Evolutionary conservation across 106 monocot species (phyloP).

Genomic region (Acorus gramineus): DNA sequence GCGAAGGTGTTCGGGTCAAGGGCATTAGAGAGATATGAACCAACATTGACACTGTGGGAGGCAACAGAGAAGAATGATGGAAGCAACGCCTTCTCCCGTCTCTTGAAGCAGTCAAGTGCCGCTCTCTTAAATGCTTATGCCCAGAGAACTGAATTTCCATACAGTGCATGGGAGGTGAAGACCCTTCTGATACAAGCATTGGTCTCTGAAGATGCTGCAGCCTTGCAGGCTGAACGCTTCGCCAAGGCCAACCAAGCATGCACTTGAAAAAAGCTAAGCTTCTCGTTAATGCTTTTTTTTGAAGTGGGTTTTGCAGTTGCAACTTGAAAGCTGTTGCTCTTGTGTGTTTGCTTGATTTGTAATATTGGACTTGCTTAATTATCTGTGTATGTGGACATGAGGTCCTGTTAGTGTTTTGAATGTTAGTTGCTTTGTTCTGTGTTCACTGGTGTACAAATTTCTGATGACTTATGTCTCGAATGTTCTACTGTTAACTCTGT

Average conservation of each 20-base stretch:
- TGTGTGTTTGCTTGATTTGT: too few relatives aligned
- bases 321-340: slow-evolving; percentile 5
- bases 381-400: too few relatives aligned
- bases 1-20: slow-evolving; percentile 81
- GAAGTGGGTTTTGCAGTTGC: neutral
- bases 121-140: slow-evolving; percentile 85
- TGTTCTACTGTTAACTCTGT: too few relatives aligned
- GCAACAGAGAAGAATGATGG: slow-evolving; percentile 59
- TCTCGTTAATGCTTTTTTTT: too few relatives aligned
- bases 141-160: slow-evolving; percentile 40
- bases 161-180: slow-evolving; percentile 86
- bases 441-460: too few relatives aligned
- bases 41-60: slow-evolving; percentile 65
- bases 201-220: slow-evolving; percentile 62
- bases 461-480: too few relatives aligned
- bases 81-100: slow-evolving; percentile 47
- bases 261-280: neutral
- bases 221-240: slow-evolving; percentile 43
- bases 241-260: slow-evolving; percentile 45
- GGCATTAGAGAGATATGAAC: slow-evolving; percentile 61
- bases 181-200: slow-evolving; percentile 57
- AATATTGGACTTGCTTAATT: too few relatives aligned
- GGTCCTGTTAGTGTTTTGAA: too few relatives aligned
- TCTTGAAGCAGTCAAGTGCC: slow-evolving; percentile 71
- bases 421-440: too few relatives aligned